Base-by-base conservation (phyloP, 2,329 filamentous ascomycete genomes). In the Neophaeococcomyces mojaviensis region DNA sequence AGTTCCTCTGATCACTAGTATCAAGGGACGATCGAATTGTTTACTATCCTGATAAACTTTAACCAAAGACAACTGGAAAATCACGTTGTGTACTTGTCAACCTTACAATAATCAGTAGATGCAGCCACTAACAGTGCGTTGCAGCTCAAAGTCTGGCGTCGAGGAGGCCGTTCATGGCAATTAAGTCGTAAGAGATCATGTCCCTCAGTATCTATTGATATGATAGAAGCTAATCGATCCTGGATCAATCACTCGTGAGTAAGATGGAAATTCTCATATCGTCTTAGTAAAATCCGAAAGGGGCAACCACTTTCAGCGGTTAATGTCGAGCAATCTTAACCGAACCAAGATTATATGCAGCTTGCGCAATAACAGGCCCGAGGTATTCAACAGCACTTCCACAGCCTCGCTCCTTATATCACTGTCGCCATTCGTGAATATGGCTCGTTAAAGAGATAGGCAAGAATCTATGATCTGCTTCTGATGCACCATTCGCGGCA, bases 341-440 rank as follows among this genome's bases (percentile, higher is more conserved):
- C 37, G 2, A 46, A 46, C 18, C 36, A 44, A 6, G 48, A 49
- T 31, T 36, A 49, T 35, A 31, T 49, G n/a, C 39, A 39, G 22
- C 44, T 47, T 18, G 30, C 24, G 3, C 19, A 30, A 16, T 22
- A 37, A 31, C 48, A 47, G 18, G 42, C 48, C 4, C 28, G 44
- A 35, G 19, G 34, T 26, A 49, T 47, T 33, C 47, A 49, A 28
- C 15, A 41, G n/a, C 35, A 47, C 9, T 49, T 47, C 44, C 39
- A 34, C 15, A 35, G 28, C 20, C 47, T 46, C 24, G 19, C 15
- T n/a, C 44, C 48, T 31, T 44, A 49, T 33, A 37, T 49, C 18
- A 30, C 43, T 26, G 19, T 47, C 15, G 48, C 47, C 32, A 49
- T 49, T 44, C 48, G 47, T 26, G 48, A 49, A 28, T 49, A 32